Percentiles rank a stretch among this genome's conserved stretches.
phyloP scores from a whole-genome alignment of 2,329 filamentous ascomycete species.

The Pseudogymnoascus sp. region DNA sequence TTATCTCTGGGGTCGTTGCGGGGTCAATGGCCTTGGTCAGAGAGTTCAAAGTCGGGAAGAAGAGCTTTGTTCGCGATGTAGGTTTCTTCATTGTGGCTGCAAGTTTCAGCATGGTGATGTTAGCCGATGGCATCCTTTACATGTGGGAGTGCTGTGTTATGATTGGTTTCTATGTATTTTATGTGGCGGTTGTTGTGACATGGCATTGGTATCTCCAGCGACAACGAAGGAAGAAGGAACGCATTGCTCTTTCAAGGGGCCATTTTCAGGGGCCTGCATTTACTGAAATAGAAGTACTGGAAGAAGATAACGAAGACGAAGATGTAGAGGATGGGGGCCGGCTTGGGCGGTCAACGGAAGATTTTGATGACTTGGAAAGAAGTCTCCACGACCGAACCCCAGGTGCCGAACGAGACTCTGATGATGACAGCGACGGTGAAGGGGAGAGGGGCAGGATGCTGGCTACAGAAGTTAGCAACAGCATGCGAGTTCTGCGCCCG shows the following conservation, averaged over 20 bases:
- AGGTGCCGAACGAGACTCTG: conserved; percentile 29
- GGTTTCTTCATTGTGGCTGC: conserved; percentile 86
- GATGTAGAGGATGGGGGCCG: conserved; percentile 44
- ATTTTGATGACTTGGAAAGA: conserved; percentile 26
- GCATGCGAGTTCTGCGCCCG: conserved; percentile 80
- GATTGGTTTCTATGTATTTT: conserved; percentile 86
- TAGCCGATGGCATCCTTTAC: conserved; percentile 75
- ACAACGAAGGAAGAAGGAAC: conserved; percentile 51
- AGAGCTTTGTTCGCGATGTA: conserved; percentile 86
- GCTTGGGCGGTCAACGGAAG: conserved; percentile 19
- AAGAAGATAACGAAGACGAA: conserved; percentile 56
- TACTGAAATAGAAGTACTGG: conserved; percentile 49
- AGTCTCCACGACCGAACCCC: conserved; percentile 34
- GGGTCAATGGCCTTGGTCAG: conserved; percentile 96
- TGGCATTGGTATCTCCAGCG: conserved; percentile 84
- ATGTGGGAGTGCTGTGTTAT: conserved; percentile 86
- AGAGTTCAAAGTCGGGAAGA: conserved; percentile 84
- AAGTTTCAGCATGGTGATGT: conserved; percentile 76
- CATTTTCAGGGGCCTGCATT: conserved; percentile 59
- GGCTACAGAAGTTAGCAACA: conserved; percentile 78
- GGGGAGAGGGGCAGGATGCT: conserved; percentile 56
- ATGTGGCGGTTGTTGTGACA: conserved; percentile 76
- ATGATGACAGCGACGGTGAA: conserved; percentile 39
- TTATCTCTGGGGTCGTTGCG: conserved; percentile 93
- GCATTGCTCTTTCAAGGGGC: conserved; percentile 65